These are phyloP conservation scores for Panicum hallii DNA, from an alignment of 202 grass and related monocot species.

Conservation along the genomic window DNA sequence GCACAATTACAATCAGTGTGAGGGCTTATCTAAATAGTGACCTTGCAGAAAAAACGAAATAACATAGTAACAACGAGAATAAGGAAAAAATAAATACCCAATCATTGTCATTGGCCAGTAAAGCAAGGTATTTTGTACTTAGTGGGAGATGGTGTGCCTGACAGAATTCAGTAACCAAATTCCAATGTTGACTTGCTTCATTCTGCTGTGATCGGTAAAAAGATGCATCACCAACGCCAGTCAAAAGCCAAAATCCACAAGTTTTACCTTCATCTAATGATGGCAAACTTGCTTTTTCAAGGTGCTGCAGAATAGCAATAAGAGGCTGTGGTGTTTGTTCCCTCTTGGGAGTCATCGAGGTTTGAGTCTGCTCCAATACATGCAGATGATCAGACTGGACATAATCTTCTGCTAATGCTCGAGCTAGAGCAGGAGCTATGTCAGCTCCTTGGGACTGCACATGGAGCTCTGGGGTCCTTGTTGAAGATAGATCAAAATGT, in stretches of 20 bases:
- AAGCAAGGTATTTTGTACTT: slow-evolving; percentile 91
- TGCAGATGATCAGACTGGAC: slow-evolving; percentile 82
- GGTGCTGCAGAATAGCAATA: slow-evolving; percentile 76
- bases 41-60: slow-evolving; percentile 3
- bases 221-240: slow-evolving; percentile 77
- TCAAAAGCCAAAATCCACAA: slow-evolving; percentile 91
- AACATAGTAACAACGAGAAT: slow-evolving; percentile 38
- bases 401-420: slow-evolving; percentile 93
- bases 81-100: slow-evolving; percentile 69
- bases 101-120: slow-evolving; percentile 96
- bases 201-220: slow-evolving; percentile 76
- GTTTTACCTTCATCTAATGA: slow-evolving; percentile 73
- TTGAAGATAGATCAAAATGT: slow-evolving; percentile 56
- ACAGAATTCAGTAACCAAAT: slow-evolving; percentile 89
- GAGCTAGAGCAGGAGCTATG: slow-evolving; percentile 71
- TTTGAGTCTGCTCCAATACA: slow-evolving; percentile 68
- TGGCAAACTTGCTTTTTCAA: slow-evolving; percentile 90
- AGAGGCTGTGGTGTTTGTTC: slow-evolving; percentile 63
- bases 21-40: slow-evolving; percentile 30
- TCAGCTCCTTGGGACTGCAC: slow-evolving; percentile 60
- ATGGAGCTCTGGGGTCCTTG: slow-evolving; percentile 48
- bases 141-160: slow-evolving; percentile 76
- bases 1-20: slow-evolving; percentile 39
- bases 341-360: slow-evolving; percentile 46
- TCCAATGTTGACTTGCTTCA: slow-evolving; percentile 82